Conservation (phyloP, 495 filamentous ascomycete species). For the Aspergillus conjunctus region DNA sequence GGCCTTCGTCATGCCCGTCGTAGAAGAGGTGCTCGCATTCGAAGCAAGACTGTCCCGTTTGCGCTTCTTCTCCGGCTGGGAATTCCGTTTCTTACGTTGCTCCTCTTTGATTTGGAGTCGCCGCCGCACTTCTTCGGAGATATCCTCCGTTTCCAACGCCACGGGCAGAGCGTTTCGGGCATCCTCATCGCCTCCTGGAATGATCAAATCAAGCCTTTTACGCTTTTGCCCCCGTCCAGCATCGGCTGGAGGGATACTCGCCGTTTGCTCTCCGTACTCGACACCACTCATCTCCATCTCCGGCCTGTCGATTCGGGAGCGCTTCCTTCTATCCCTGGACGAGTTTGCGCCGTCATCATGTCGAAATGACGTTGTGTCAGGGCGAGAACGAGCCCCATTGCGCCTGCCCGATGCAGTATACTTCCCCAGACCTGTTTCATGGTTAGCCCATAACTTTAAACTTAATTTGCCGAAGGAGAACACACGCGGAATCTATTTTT, state of each 20-base stretch:
- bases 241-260: background rate
- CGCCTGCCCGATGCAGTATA: background rate
- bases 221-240: conserved; percentile 25
- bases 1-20: conserved; percentile 11
- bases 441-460: background rate
- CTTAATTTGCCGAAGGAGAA: background rate
- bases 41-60: conserved; percentile 44
- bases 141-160: conserved; percentile 48
- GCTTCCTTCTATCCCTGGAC: conserved; percentile 8
- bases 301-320: conserved; percentile 10
- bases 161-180: conserved; percentile 25
- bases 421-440: background rate
- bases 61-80: conserved; percentile 44
- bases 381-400: background rate
- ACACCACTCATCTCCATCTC: background rate
- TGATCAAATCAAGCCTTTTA: conserved; percentile 22
- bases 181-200: conserved; percentile 27
- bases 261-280: background rate
- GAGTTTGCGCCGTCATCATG: background rate
- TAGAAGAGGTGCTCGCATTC: conserved; percentile 32
- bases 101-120: conserved; percentile 45
- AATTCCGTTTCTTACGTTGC: conserved; percentile 31
- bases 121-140: conserved; percentile 48
- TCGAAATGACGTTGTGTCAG: background rate
- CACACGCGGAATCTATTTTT: conserved; percentile 4